Base-by-base conservation (phyloP, 1,139 yeast genomes). In the Diutina neorugosa region DNA sequence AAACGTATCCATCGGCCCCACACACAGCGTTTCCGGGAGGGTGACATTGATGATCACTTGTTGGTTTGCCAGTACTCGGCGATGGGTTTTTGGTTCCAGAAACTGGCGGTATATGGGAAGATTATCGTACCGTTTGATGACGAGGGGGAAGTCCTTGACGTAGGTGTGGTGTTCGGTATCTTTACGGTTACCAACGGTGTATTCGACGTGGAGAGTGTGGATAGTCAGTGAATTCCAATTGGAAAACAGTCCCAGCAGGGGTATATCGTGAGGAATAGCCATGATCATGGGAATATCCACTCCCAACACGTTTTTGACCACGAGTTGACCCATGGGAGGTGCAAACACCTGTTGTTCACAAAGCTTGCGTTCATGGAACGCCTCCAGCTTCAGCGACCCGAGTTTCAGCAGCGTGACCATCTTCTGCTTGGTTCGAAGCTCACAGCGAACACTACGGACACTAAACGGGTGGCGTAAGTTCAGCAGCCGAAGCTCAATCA, bases 221-320 rank as follows among this genome's bases (percentile, higher is more conserved):
- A 65, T 63, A 0, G 77, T 73, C 6, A 67, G 62, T 1, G 78
- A 77, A 50, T 67, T 67, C 76, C 78, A 75, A 44, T 64, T 60
- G 11, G 68, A 65, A 52, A 66, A 69, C 54, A 62, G 63, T 1
- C 78, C 77, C 54, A 76, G 70, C 18, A 82, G 73, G 8, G 73
- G 68, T 5, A 81, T 69, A 54, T 80, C 81, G 54, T 71, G 73
- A 1, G 82, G 82, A n/a, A 83, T 63, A 0, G 82, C 82, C 40
- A 83, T 73, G 11, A 82, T 66, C 47, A 83, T 65, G 0, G 88
- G 88, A 4, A 83, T 63, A 59, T 82, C 86, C 37, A 82, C 61
- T 0, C 84, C 86, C 8, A 82, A 59, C 25, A 78, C 59, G 43
- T 68, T 69, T 52, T 69, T 27, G 5, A 46, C 66, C 31, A 50